A percentile compares a stretch with the other conserved stretches of the same genome.
These are phyloP conservation scores for Sporothrix pseudoabietina DNA, from an alignment of 2,329 filamentous ascomycete species.

Conservation along the genomic window DNA sequence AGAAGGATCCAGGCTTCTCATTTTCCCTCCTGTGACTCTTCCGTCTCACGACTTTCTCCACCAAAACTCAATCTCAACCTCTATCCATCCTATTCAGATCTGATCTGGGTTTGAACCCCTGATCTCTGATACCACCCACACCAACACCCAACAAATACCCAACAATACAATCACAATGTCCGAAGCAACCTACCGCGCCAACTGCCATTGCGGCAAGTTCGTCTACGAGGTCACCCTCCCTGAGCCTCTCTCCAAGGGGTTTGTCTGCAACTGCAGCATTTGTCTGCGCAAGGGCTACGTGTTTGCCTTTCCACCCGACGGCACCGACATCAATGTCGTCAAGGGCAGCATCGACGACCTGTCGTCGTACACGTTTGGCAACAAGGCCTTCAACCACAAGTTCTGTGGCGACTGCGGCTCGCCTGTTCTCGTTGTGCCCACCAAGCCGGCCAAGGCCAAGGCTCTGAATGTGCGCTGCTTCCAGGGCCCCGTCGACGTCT, in stretches of 20 bases:
- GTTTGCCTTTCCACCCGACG: slow-evolving; percentile 42
- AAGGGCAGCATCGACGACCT: slow-evolving; percentile 50
- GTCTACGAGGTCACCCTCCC: slow-evolving; percentile 56
- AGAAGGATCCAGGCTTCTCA: neutral
- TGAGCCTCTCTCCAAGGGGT: slow-evolving; percentile 56
- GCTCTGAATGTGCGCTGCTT: slow-evolving; percentile 50
- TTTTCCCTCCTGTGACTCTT: neutral
- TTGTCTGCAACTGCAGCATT: slow-evolving; percentile 68
- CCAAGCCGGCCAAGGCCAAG: slow-evolving; percentile 29
- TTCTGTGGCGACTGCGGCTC: slow-evolving; percentile 58
- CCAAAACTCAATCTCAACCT: neutral
- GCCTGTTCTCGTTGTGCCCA: slow-evolving; percentile 42
- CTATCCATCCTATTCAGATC: neutral
- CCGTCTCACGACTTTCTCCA: neutral
- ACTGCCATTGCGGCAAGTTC: slow-evolving; percentile 60
- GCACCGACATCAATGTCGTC: slow-evolving; percentile 47
- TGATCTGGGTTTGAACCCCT: neutral
- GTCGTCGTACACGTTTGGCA: slow-evolving; percentile 50
- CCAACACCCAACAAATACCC: neutral
- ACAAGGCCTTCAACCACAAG: slow-evolving; percentile 48
- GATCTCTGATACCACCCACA: neutral
- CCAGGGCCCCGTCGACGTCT: slow-evolving; percentile 48
- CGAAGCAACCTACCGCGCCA: slow-evolving; percentile 52
- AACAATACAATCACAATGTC: slow-evolving; percentile 29
- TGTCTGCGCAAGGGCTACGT: slow-evolving; percentile 56